Percentiles rank a stretch among this genome's conserved stretches.
These are phyloP conservation scores for Drosera capensis DNA, from an alignment of 148 eudicot genomes.

Conservation along the genomic window DNA sequence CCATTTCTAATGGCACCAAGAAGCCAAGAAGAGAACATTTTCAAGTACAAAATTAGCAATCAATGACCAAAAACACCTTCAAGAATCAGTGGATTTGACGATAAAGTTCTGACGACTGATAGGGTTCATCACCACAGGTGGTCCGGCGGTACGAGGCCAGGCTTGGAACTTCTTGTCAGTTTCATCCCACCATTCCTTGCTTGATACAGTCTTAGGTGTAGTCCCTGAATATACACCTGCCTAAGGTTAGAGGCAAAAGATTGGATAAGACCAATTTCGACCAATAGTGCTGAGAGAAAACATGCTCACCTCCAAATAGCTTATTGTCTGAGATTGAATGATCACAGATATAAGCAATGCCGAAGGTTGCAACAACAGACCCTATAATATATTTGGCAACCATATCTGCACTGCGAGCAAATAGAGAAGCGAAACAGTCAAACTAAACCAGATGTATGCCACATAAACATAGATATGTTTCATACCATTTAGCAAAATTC, in stretches of 20 bases:
- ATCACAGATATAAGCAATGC: background rate
- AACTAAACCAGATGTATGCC: too few species aligned
- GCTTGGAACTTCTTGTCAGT: slow-evolving; percentile 8
- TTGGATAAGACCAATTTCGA: too few species aligned
- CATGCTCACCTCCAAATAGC: slow-evolving; percentile 1
- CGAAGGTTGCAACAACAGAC: background rate
- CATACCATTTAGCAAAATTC: too few species aligned
- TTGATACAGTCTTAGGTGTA: slow-evolving; percentile 2
- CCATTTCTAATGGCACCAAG: too few species aligned
- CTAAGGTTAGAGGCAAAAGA: too few species aligned
- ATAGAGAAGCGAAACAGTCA: too few species aligned
- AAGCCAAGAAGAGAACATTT: too few species aligned
- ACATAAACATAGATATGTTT: too few species aligned
- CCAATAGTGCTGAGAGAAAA: too few species aligned
- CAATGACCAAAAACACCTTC: too few species aligned
- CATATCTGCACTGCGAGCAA: too few species aligned
- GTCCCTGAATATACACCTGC: background rate
- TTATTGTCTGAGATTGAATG: background rate
- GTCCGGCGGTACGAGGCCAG: slow-evolving; percentile 7
- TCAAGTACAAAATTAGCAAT: too few species aligned
- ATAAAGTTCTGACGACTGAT: slow-evolving; percentile 4
- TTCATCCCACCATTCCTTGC: slow-evolving; percentile 7
- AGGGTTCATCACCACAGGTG: slow-evolving; percentile 5
- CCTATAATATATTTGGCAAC: background rate
- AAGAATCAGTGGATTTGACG: slow-evolving; percentile 7